Percentiles rank a stretch among this genome's conserved stretches.
These are phyloP conservation scores for Auxenochlorella protothecoides DNA, from an alignment of 139 green algal genomes.

Conservation along the genomic window DNA sequence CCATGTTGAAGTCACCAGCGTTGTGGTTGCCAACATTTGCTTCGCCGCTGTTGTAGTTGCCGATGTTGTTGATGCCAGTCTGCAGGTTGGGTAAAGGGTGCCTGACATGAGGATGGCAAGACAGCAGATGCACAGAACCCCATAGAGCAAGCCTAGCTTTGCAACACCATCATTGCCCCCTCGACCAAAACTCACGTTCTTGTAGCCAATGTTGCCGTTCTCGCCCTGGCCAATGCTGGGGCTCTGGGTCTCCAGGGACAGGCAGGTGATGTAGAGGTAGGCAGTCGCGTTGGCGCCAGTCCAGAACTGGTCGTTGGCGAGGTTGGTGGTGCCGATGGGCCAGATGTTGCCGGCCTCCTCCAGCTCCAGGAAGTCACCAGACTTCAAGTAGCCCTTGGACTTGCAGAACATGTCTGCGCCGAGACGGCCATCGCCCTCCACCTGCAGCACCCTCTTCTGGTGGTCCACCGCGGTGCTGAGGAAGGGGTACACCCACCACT, in stretches of 20 bases:
- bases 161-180: too few relatives aligned
- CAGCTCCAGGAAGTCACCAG: background rate
- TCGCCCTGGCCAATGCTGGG: background rate
- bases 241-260: background rate
- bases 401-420: background rate
- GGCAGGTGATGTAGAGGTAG: background rate
- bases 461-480: background rate
- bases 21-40: slow-evolving; percentile 1
- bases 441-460: background rate
- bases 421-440: background rate
- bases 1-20: background rate
- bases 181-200: background rate
- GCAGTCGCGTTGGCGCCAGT: background rate
- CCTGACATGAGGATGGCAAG: too few relatives aligned
- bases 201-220: slow-evolving; percentile 6
- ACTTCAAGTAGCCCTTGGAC: background rate
- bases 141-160: too few relatives aligned
- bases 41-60: slow-evolving; percentile 5
- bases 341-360: background rate
- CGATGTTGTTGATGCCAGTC: slow-evolving; percentile 2
- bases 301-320: background rate
- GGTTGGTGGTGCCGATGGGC: background rate
- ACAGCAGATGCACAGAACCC: too few relatives aligned
- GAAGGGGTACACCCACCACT: background rate
- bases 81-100: too few relatives aligned